Evolutionary conservation across 257 asterid species (phyloP).

Genomic region (Misopates orontium): DNA sequence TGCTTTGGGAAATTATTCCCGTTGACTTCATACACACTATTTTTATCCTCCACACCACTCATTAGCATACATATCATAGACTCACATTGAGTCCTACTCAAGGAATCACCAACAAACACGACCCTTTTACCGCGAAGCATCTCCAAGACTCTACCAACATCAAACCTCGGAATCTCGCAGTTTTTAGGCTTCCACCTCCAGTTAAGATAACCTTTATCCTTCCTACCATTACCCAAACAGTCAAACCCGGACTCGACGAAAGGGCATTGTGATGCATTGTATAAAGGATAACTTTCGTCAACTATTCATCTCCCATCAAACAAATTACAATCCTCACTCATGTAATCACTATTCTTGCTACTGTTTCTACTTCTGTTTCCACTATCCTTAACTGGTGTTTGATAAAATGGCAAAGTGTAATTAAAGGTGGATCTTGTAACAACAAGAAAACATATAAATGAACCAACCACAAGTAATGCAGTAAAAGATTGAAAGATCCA

Average conservation of each 20-base stretch:
- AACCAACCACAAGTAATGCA: constrained; percentile 54
- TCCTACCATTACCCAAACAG: constrained; percentile 86
- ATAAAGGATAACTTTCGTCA: constrained; percentile 73
- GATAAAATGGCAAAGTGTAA: constrained; percentile 45
- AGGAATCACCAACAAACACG: constrained; percentile 90
- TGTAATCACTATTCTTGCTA: too few relatives aligned
- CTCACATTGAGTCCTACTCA: constrained; percentile 95
- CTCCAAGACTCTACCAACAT: constrained; percentile 55
- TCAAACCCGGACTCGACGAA: constrained; percentile 72
- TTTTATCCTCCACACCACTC: constrained; percentile 74
- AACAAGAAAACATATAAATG: constrained; percentile 56
- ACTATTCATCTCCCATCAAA: constrained; percentile 82
- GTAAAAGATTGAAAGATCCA: constrained; percentile 63
- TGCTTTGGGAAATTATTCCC: constrained; percentile 77
- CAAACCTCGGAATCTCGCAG: constrained; percentile 68
- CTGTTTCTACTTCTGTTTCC: constrained; percentile 23
- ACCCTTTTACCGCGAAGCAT: constrained; percentile 76
- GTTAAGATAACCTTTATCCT: constrained; percentile 64
- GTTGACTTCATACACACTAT: constrained; percentile 73
- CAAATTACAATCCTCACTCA: constrained; percentile 66
- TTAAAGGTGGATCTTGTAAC: constrained; percentile 69
- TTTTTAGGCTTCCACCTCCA: constrained; percentile 89
- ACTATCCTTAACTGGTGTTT: constrained; percentile 35
- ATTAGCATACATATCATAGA: constrained; percentile 88
- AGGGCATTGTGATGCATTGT: constrained; percentile 81